Conservation (phyloP, 768 basidiomycete species). For the Xerocomus brunneocitrinus region DNA sequence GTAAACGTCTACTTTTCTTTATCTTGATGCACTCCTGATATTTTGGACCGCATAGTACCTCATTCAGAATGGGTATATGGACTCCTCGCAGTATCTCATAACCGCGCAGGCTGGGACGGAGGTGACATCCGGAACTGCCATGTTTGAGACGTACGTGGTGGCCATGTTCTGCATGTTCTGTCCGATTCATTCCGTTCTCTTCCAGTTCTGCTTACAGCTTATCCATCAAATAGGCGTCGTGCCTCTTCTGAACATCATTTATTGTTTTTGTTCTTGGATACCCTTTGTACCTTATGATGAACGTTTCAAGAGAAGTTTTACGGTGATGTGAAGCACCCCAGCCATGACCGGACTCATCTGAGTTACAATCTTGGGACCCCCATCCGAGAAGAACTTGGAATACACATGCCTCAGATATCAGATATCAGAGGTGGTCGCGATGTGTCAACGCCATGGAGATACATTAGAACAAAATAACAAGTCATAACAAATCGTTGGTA, state of each 20-base stretch:
- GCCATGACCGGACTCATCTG: not conserved
- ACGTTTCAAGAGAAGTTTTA: not conserved
- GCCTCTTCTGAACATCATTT: not conserved
- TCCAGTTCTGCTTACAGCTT: constrained; percentile 43
- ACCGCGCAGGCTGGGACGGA: constrained; percentile 63
- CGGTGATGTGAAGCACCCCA: not conserved
- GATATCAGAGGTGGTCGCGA: not conserved
- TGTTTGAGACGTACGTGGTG: constrained; percentile 46
- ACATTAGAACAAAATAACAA: constrained; percentile 24
- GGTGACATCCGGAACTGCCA: constrained; percentile 53
- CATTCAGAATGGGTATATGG: constrained; percentile 41
- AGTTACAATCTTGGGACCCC: not conserved
- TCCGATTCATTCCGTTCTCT: not conserved
- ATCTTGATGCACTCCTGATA: not conserved
- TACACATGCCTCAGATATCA: not conserved
- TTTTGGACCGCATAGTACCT: constrained; percentile 42
- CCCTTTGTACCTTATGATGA: not conserved
- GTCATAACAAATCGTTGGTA: constrained; percentile 10
- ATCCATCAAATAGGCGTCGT: constrained; percentile 36
- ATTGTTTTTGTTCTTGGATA: not conserved
- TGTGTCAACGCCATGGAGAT: constrained; percentile 14
- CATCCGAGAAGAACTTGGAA: not conserved
- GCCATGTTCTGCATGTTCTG: not conserved
- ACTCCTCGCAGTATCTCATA: constrained; percentile 50
- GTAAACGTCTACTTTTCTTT: constrained; percentile 24